Evolutionary conservation across 2,329 filamentous ascomycete genomes (phyloP).

Genomic region (Biscogniauxia marginata): DNA sequence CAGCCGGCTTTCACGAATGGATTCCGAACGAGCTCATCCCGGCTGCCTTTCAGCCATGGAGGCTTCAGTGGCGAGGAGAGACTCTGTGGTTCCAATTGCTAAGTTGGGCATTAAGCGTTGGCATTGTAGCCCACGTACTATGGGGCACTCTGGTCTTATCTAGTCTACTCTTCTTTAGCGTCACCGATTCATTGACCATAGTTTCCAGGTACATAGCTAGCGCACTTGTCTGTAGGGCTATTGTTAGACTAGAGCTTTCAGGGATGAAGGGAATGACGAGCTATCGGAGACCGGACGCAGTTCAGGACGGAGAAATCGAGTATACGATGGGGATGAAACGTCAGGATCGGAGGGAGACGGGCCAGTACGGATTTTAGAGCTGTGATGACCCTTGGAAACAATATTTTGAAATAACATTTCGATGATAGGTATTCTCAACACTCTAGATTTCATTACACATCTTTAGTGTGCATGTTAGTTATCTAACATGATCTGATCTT

Average conservation of each 20-base stretch:
- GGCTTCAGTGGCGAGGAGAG: constrained; percentile 12
- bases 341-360: background rate
- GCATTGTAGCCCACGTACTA: constrained; percentile 21
- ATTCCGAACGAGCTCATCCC: constrained; percentile 20
- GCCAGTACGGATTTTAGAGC: background rate
- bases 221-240: constrained; percentile 15
- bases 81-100: constrained; percentile 15
- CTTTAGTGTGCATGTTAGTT: no score
- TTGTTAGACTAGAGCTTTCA: constrained; percentile 18
- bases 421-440: no score
- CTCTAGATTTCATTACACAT: no score
- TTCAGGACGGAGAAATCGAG: constrained; percentile 5
- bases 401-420: no score
- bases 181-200: constrained; percentile 16
- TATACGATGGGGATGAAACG: constrained; percentile 2
- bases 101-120: constrained; percentile 19
- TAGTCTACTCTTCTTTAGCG: constrained; percentile 24
- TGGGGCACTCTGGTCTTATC: constrained; percentile 27
- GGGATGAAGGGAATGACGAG: constrained; percentile 15
- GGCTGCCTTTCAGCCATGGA: constrained; percentile 16
- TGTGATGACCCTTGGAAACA: background rate
- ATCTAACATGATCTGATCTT: no score
- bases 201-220: constrained; percentile 13
- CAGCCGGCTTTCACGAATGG: constrained; percentile 10
- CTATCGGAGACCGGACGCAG: background rate